Evolutionary conservation across 1,284 basidiomycete species (phyloP).

Genomic region (Sutorius eximius): DNA sequence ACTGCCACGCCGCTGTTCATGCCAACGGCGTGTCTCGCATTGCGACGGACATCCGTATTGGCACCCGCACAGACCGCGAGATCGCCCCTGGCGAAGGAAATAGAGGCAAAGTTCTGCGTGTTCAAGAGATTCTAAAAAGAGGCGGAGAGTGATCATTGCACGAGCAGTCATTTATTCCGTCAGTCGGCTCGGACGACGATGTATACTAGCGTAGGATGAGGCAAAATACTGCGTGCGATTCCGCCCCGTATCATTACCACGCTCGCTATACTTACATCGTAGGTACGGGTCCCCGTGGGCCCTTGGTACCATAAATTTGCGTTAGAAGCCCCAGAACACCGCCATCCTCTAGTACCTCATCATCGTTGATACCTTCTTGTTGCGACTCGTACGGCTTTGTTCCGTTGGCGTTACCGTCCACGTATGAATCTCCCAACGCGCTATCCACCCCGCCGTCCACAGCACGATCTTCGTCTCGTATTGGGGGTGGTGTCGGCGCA

Average conservation of each 20-base stretch:
- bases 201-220: not conserved
- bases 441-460: slow-evolving; percentile 57
- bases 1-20: slow-evolving; percentile 88
- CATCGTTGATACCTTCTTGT: slow-evolving; percentile 55
- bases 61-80: slow-evolving; percentile 77
- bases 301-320: slow-evolving; percentile 72
- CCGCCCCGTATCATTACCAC: not conserved
- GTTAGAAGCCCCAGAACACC: slow-evolving; percentile 75
- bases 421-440: slow-evolving; percentile 66
- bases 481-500: slow-evolving; percentile 19
- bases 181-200: not conserved
- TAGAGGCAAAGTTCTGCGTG: slow-evolving; percentile 72
- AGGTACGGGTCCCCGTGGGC: slow-evolving; percentile 47
- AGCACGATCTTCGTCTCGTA: slow-evolving; percentile 47
- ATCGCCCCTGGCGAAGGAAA: slow-evolving; percentile 71
- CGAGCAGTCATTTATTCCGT: not conserved
- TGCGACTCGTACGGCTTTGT: slow-evolving; percentile 39
- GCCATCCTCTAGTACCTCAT: slow-evolving; percentile 58
- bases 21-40: slow-evolving; percentile 69
- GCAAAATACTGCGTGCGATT: not conserved
- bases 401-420: slow-evolving; percentile 54
- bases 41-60: slow-evolving; percentile 90
- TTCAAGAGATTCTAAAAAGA: slow-evolving; percentile 70
- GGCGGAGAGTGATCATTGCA: slow-evolving; percentile 30
- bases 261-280: slow-evolving; percentile 38